Evolutionary conservation across 169 alveolate species (phyloP), one percentile per base, ranked within the genome.

Genomic region (Cryptosporidium meleagridis): DNA sequence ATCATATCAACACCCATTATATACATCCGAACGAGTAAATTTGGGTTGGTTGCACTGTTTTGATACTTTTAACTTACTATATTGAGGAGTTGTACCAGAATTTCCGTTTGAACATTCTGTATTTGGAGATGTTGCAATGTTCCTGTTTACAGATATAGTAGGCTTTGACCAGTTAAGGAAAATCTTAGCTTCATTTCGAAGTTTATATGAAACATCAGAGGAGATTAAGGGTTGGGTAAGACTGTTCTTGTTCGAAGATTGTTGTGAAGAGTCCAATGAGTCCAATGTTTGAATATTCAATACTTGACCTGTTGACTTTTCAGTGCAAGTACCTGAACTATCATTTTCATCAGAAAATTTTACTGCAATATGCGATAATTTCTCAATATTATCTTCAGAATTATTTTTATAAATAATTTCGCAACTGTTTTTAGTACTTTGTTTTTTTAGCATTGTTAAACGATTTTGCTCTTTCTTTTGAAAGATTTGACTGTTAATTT

Each of bases 291-390:
- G 48, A n/a, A n/a, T 65, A 33, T 35, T 7, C 16, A 10, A 33
- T 18, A 39, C 12, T 29, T 29, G 72, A 4, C 14, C 48, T 18
- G 53, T 35, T 35, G 41, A 0, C 72, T 21, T n/a, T 35, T 65
- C 31, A n/a, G 51, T 14, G 33, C 29, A 29, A n/a, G 48, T 37
- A 10, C 72, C 21, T 26, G 7, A 26, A 65, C 29, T n/a, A 33
- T 65, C 72, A 65, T 65, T 65, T 37, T 65, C 72, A 65, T 65
- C 51, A 14, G 72, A 33, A 37, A 65, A 65, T 14, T 65, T 37
- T n/a, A 65, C 51, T 31, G 33, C 33, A 2, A 23, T 65, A 29
- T 35, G 67, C 67, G 35, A n/a, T 21, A 55, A 55, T 26, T n/a
- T 55, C 1, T 55, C 29, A n/a, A n/a, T 55, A n/a, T n/a, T 12